These are phyloP conservation scores for Aspergillus incahuasiensis DNA, from an alignment of 495 filamentous ascomycete species.

Conservation along the genomic window DNA sequence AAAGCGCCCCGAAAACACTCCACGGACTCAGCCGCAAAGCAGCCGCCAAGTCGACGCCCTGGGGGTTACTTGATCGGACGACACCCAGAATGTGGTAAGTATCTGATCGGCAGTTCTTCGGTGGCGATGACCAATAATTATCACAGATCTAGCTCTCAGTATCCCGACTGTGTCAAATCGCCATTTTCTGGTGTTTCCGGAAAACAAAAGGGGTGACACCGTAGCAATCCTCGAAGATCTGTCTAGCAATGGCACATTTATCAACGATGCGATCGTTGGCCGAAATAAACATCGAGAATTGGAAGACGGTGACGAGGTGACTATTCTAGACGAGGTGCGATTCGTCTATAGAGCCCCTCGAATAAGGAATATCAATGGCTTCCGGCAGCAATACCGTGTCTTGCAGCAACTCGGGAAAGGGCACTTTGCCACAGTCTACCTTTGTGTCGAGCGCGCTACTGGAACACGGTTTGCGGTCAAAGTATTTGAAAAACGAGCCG, in stretches of 20 bases:
- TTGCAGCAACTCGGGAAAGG: slow-evolving; percentile 89
- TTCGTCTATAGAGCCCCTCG: slow-evolving; percentile 90
- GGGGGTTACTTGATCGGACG: slow-evolving; percentile 90
- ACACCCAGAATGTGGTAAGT: slow-evolving; percentile 89
- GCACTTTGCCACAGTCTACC: slow-evolving; percentile 91
- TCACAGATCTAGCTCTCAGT: slow-evolving; percentile 76
- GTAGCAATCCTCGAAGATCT: slow-evolving; percentile 87
- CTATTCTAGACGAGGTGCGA: slow-evolving; percentile 72
- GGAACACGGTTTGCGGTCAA: slow-evolving; percentile 89
- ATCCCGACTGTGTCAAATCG: slow-evolving; percentile 89
- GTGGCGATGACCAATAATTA: no score
- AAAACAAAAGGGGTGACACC: slow-evolving; percentile 73
- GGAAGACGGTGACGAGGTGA: slow-evolving; percentile 83
- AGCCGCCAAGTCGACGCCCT: slow-evolving; percentile 46
- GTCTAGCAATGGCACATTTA: slow-evolving; percentile 93
- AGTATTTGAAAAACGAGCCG: slow-evolving; percentile 77
- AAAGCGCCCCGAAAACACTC: slow-evolving; percentile 20
- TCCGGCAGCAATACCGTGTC: slow-evolving; percentile 80
- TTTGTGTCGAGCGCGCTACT: slow-evolving; percentile 80
- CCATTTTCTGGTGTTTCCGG: slow-evolving; percentile 85
- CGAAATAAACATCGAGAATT: slow-evolving; percentile 88
- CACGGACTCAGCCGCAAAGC: slow-evolving; percentile 18
- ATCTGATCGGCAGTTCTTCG: no score
- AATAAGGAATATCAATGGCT: slow-evolving; percentile 66
- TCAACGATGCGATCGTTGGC: slow-evolving; percentile 87